Conservation (phyloP, 495 filamentous ascomycete species). For the Massariosphaeria phaeospora region DNA sequence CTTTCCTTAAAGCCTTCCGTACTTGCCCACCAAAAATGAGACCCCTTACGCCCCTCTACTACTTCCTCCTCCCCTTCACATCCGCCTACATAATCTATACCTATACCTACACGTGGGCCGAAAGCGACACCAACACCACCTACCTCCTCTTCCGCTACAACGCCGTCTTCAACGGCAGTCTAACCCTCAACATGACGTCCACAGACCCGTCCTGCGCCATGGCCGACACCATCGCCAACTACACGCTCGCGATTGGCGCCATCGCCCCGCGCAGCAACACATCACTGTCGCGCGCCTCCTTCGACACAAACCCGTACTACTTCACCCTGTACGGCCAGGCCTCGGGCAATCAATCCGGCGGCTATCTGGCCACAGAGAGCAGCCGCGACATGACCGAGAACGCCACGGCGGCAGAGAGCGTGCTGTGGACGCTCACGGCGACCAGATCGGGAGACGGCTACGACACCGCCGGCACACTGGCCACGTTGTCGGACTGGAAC, state of each 20-base stretch:
- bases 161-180: slow-evolving; percentile 2
- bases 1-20: too few species aligned
- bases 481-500: neutral
- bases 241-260: neutral
- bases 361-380: neutral
- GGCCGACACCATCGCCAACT: neutral
- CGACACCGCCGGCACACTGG: neutral
- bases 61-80: neutral
- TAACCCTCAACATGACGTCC: neutral
- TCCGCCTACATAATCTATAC: neutral
- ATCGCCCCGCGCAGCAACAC: neutral
- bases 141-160: neutral
- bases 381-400: neutral
- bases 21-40: neutral
- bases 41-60: neutral
- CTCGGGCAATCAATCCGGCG: neutral
- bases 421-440: neutral
- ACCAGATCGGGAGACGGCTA: neutral
- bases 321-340: neutral
- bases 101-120: slow-evolving; percentile 1
- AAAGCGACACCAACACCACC: neutral
- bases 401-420: neutral
- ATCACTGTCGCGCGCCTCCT: neutral
- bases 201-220: neutral
- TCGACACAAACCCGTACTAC: slow-evolving; percentile 4